Percentiles rank a stretch among this genome's conserved stretches.
These are phyloP conservation scores for Mycena filopes DNA, from an alignment of 768 basidiomycete species.

Conservation along the genomic window DNA sequence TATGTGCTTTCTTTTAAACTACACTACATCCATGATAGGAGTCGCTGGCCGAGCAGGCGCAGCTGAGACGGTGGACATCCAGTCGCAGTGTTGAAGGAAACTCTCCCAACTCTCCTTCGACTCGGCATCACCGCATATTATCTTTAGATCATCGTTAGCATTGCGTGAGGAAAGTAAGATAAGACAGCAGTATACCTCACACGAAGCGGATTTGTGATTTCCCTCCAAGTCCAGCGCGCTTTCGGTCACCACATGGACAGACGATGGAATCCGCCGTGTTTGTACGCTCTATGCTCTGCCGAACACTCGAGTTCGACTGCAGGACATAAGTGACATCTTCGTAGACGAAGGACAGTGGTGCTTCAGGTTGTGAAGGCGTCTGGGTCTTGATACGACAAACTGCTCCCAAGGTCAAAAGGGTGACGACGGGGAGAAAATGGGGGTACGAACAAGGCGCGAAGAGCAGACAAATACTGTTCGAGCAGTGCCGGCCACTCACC, in stretches of 20 bases:
- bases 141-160: slow-evolving; percentile 45
- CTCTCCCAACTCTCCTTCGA: slow-evolving; percentile 56
- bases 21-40: background rate
- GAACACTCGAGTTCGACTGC: slow-evolving; percentile 57
- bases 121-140: slow-evolving; percentile 51
- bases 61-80: slow-evolving; percentile 44
- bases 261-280: slow-evolving; percentile 18
- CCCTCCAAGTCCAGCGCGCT: slow-evolving; percentile 65
- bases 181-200: slow-evolving; percentile 57
- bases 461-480: slow-evolving; percentile 49
- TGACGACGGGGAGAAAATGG: background rate
- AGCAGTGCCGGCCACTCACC: slow-evolving; percentile 54
- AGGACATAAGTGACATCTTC: slow-evolving; percentile 57
- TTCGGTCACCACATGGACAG: slow-evolving; percentile 50
- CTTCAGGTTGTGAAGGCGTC: slow-evolving; percentile 52
- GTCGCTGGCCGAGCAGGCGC: background rate
- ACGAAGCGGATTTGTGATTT: slow-evolving; percentile 59
- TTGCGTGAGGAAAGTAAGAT: background rate
- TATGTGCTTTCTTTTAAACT: background rate
- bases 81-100: slow-evolving; percentile 48
- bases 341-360: slow-evolving; percentile 55
- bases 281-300: slow-evolving; percentile 49
- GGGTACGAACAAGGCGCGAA: slow-evolving; percentile 56
- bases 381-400: slow-evolving; percentile 44
- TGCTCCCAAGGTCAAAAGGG: slow-evolving; percentile 31